Conservation (phyloP, 768 basidiomycete species). For the Termitomyces sp. region DNA sequence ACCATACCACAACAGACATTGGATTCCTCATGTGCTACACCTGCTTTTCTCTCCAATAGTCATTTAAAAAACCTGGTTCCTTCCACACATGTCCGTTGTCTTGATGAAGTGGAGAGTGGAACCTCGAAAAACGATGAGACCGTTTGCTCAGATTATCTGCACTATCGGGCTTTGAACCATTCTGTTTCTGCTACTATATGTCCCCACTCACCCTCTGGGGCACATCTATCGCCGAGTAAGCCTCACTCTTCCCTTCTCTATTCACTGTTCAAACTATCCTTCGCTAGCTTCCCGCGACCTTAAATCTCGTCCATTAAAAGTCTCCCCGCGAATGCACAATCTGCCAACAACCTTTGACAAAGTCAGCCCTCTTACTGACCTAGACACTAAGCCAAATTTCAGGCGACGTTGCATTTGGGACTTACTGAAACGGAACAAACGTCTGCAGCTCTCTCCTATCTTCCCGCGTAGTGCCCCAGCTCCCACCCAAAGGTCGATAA, state of each 20-base stretch:
- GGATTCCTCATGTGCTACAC: not conserved
- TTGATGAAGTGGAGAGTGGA: not conserved
- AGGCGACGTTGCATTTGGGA: slow-evolving; percentile 9
- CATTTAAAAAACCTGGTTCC: not conserved
- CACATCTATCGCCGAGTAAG: slow-evolving; percentile 1
- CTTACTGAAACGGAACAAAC: not conserved
- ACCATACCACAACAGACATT: not conserved
- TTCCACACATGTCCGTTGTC: not conserved
- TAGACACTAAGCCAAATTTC: not conserved
- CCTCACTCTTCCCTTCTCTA: not conserved
- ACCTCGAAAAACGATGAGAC: not conserved
- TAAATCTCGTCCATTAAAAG: not conserved
- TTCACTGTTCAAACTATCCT: not conserved
- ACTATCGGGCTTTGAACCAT: slow-evolving; percentile 8
- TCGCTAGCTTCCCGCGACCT: not conserved
- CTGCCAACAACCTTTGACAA: not conserved
- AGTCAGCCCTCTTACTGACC: not conserved
- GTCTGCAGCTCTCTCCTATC: not conserved
- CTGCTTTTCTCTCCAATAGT: not conserved
- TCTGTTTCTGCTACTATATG: slow-evolving; percentile 9
- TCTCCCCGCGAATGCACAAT: not conserved
- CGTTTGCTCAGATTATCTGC: not conserved
- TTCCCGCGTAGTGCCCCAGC: not conserved
- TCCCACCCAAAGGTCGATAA: not conserved
- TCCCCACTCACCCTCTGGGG: not conserved